Evolutionary conservation across 2,329 filamentous ascomycete genomes (phyloP).

Genomic region (Shiraia sp.): DNA sequence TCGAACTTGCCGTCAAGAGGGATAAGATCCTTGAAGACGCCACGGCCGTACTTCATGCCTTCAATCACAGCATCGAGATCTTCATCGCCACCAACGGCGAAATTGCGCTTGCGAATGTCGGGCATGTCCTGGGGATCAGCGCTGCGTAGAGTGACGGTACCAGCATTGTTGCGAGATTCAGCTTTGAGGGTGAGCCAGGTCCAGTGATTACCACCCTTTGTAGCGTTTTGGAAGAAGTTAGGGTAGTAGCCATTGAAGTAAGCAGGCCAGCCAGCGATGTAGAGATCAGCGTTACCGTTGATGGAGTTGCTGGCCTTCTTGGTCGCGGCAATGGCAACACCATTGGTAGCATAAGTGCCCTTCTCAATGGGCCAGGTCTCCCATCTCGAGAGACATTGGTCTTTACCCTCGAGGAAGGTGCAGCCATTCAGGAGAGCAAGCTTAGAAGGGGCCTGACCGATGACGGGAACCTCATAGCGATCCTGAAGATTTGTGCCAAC

Average conservation of each 20-base stretch:
- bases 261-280: constrained; percentile 58
- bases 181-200: constrained; percentile 61
- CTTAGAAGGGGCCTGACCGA: constrained; percentile 48
- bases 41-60: constrained; percentile 57
- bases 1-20: constrained; percentile 50
- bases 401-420: constrained; percentile 42
- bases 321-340: constrained; percentile 55
- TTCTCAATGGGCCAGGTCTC: constrained; percentile 39
- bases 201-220: constrained; percentile 51
- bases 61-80: constrained; percentile 60
- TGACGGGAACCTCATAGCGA: constrained; percentile 56
- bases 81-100: constrained; percentile 30
- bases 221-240: constrained; percentile 53
- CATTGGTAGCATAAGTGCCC: constrained; percentile 56
- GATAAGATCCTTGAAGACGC: constrained; percentile 43
- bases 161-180: constrained; percentile 63
- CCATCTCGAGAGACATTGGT: constrained; percentile 54
- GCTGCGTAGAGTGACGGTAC: constrained; percentile 63
- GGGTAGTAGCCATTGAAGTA: constrained; percentile 60
- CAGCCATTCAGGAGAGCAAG: constrained; percentile 43
- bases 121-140: constrained; percentile 66
- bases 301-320: constrained; percentile 42
- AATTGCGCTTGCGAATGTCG: constrained; percentile 49
- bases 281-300: constrained; percentile 55
- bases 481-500: constrained; percentile 69